Evolutionary conservation across 73 alveolate genomes (phyloP).

Genomic region (Symbiodinium pilosum): DNA sequence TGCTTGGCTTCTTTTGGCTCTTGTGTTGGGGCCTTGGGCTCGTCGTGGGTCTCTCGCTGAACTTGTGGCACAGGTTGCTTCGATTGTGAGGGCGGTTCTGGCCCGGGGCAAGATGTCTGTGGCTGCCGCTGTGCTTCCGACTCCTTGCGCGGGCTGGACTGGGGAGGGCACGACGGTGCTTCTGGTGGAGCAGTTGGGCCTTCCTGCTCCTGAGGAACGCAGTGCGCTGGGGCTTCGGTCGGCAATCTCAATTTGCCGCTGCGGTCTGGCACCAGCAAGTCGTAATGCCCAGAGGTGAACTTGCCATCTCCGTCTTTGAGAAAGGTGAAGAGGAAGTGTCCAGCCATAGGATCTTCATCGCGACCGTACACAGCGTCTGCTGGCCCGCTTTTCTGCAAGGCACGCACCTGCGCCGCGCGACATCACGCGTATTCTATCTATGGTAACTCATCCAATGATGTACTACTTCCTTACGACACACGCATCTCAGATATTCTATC

Average conservation of each 20-base stretch:
- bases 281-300: conserved; percentile 17
- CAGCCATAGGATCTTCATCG: not conserved
- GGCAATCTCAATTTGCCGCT: not conserved
- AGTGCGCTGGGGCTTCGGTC: not conserved
- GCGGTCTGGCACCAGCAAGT: not conserved
- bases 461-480: too few species aligned
- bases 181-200: too few species aligned
- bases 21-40: not conserved
- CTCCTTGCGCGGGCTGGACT: too few species aligned
- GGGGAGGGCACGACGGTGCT: too few species aligned
- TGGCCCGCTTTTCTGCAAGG: too few species aligned
- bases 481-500: too few species aligned
- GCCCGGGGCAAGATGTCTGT: too few species aligned
- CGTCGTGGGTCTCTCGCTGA: not conserved
- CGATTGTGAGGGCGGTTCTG: too few species aligned
- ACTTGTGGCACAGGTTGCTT: not conserved
- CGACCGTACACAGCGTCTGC: not conserved
- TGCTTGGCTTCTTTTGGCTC: not conserved
- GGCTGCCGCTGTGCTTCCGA: too few species aligned
- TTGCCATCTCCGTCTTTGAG: not conserved
- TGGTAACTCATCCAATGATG: too few species aligned
- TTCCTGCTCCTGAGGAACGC: too few species aligned
- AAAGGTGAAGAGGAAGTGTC: conserved; percentile 9
- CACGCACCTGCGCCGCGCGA: conserved; percentile 6
- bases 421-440: too few species aligned